Evolutionary conservation across 2,329 filamentous ascomycete species (phyloP), one percentile per base, ranked within the genome.

Genomic region (Eutypella sp.): DNA sequence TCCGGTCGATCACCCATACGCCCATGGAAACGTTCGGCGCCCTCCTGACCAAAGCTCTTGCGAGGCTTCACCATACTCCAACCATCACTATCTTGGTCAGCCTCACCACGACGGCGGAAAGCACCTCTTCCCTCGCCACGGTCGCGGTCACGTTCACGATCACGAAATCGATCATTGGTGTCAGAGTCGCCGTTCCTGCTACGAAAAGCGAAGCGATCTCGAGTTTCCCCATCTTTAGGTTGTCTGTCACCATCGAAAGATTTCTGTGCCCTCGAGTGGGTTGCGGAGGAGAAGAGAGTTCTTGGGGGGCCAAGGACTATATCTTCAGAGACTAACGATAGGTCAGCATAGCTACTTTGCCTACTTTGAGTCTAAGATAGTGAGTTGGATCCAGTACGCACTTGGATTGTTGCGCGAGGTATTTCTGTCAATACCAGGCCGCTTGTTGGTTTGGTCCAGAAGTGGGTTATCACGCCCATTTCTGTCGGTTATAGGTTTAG

Each of bases 271-370:
- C 80, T 75, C 43, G 73, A 67, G 25, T 79, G 72, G 47, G 86
- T 87, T 19, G 85, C 79, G 1, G 90, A 95, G 44, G 88, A 81
- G 66, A 96, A 96, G 38, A 82, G 81, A 40, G 82, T 88, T 65
- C 88, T 87, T 2, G 90, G 88, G 18, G 90, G 90, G 13, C 88
- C 90, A 47, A 96, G 85, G 47, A 93, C 78, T 47, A 95, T 86
- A 53, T 95, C 89, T 57, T 95, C 91, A 58, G 79, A 71, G 63
- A 80, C 82, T 86, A 58, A 50, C 52, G 53, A 42, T 53, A 47
- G 54, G 49, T 64, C 57, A 61, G 63, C 59, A 45, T 53, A 53
- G n/a, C n/a, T n/a, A n/a, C n/a, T n/a, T n/a, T n/a, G n/a, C n/a
- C n/a, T n/a, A n/a, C n/a, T n/a, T n/a, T n/a, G n/a, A n/a, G n/a